Evolutionary conservation across 768 basidiomycete genomes (phyloP).

Genomic region (Lactarius trivialis): DNA sequence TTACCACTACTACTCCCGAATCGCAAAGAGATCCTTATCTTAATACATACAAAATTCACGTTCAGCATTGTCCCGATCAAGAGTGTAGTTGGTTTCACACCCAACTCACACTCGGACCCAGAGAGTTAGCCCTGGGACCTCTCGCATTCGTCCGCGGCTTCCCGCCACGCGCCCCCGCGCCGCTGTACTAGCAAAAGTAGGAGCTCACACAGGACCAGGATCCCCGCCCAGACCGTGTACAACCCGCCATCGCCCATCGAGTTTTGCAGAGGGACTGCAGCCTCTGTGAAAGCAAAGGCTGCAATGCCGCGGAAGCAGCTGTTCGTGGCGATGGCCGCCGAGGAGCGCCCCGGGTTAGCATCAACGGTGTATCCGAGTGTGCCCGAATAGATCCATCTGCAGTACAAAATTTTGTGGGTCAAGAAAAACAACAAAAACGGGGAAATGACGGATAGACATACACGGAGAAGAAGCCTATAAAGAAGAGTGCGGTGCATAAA

Average conservation of each 20-base stretch:
- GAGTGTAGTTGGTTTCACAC: no score
- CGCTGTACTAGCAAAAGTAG: slow-evolving; percentile 53
- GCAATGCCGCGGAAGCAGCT: slow-evolving; percentile 65
- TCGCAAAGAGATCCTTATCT: no score
- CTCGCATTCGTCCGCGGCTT: slow-evolving; percentile 42
- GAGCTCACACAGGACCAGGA: slow-evolving; percentile 47
- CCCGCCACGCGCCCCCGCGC: slow-evolving; percentile 58
- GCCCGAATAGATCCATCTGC: slow-evolving; percentile 54
- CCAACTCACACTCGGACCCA: no score
- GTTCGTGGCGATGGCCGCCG: slow-evolving; percentile 69
- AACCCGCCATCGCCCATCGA: slow-evolving; percentile 73
- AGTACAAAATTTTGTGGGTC: not conserved
- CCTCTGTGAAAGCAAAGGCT: slow-evolving; percentile 64
- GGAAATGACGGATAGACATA: slow-evolving; percentile 43
- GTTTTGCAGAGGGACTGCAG: slow-evolving; percentile 61
- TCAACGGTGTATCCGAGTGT: slow-evolving; percentile 84
- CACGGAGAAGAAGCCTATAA: slow-evolving; percentile 65
- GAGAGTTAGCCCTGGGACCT: not conserved
- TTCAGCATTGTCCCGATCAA: no score
- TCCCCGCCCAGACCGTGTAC: slow-evolving; percentile 59
- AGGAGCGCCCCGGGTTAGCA: slow-evolving; percentile 74
- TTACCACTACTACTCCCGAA: no score
- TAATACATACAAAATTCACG: no score
- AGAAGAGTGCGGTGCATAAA: slow-evolving; percentile 65
- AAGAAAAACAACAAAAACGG: slow-evolving; percentile 10